Evolutionary conservation across 768 basidiomycete species (phyloP).

Genomic region (Mycena pura): DNA sequence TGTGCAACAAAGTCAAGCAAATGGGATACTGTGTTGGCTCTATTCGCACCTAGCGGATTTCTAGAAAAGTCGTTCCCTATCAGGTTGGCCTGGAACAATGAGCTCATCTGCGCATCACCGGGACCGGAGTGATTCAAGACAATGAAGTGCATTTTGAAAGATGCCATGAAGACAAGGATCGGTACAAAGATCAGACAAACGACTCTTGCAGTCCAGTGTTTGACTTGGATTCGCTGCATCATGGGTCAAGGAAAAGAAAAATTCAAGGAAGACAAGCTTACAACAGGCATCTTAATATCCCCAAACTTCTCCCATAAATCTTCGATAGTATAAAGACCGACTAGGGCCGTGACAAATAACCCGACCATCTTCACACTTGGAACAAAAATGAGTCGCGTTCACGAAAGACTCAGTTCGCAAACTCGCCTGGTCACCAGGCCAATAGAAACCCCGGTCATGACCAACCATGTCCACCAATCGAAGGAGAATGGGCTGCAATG

Average conservation of each 20-base stretch:
- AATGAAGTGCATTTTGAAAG: constrained; percentile 97
- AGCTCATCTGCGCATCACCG: constrained; percentile 98
- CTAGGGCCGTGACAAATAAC: constrained; percentile 91
- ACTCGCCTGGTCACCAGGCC: constrained; percentile 90
- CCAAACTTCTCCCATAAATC: constrained; percentile 99
- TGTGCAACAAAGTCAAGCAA: constrained; percentile 32
- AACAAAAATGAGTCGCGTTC: neutral
- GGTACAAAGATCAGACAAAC: constrained; percentile 89
- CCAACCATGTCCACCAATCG: constrained; percentile 98
- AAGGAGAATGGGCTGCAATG: constrained; percentile 80
- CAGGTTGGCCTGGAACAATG: constrained; percentile 96
- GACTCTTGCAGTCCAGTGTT: constrained; percentile 91
- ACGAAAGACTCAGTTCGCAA: neutral
- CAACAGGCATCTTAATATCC: constrained; percentile 88
- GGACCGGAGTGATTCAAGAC: constrained; percentile 94
- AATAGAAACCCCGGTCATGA: constrained; percentile 92
- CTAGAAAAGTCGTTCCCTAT: constrained; percentile 91
- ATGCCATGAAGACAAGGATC: constrained; percentile 89
- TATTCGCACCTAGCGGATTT: constrained; percentile 79
- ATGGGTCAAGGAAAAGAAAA: constrained; percentile 5
- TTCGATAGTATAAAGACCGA: constrained; percentile 95
- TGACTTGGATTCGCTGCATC: constrained; percentile 79
- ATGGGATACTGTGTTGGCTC: neutral
- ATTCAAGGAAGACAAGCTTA: constrained; percentile 48
- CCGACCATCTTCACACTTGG: constrained; percentile 94